Percentiles rank a stretch among this genome's conserved stretches.
These are phyloP conservation scores for Blastocladiella britannica DNA, from an alignment of 192 early-diverging fungal genomes.

Conservation along the genomic window DNA sequence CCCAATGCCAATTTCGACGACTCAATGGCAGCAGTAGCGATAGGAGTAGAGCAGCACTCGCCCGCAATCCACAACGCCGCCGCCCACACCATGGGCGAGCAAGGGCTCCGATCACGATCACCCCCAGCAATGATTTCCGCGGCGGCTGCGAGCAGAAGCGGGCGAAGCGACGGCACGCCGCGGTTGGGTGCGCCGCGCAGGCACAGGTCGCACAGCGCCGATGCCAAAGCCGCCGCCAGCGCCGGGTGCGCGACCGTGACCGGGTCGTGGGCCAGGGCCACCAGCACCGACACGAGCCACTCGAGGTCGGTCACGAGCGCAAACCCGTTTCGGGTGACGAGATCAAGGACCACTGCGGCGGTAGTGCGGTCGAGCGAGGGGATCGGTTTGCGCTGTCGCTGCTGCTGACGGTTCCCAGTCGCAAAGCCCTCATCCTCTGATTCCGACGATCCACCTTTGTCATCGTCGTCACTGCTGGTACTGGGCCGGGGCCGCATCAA, in stretches of 20 bases:
- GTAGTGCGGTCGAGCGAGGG: neutral
- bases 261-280: constrained; percentile 47
- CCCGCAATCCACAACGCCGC: too few species aligned
- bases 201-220: neutral
- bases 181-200: neutral
- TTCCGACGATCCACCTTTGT: neutral
- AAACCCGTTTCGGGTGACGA: constrained; percentile 63
- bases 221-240: neutral
- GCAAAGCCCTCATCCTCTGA: neutral
- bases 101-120: neutral
- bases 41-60: too few species aligned
- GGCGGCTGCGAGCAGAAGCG: neutral
- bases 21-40: too few species aligned
- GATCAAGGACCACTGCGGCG: neutral
- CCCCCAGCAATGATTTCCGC: neutral
- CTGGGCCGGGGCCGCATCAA: constrained; percentile 13
- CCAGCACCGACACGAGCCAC: constrained; percentile 77
- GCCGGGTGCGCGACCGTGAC: neutral
- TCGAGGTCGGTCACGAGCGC: constrained; percentile 73
- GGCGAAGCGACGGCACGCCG: neutral
- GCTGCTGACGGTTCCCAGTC: too few species aligned
- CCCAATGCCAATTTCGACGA: too few species aligned
- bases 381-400: too few species aligned
- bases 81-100: too few species aligned
- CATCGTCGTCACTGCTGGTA: neutral